These are phyloP conservation scores for Albugo laibachii DNA, from an alignment of 352 stramenopile genomes.

Conservation along the genomic window DNA sequence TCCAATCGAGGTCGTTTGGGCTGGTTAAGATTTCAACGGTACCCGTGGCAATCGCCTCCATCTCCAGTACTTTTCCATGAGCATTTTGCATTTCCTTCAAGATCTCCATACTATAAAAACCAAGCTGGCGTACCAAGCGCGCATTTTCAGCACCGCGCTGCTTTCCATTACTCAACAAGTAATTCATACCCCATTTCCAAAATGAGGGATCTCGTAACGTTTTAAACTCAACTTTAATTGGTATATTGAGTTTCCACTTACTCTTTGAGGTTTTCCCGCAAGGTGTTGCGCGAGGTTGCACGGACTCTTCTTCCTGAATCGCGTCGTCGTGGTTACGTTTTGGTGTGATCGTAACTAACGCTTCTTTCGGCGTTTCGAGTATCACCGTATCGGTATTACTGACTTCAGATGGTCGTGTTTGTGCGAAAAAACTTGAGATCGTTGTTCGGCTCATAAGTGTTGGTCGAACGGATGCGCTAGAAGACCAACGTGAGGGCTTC, in stretches of 20 bases:
- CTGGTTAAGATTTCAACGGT: slow-evolving; percentile 63
- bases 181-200: slow-evolving; percentile 75
- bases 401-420: background rate
- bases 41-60: slow-evolving; percentile 71
- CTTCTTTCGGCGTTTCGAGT: background rate
- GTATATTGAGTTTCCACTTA: slow-evolving; percentile 16
- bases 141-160: slow-evolving; percentile 48
- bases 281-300: background rate
- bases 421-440: background rate
- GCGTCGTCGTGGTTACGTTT: too few relatives aligned
- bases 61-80: slow-evolving; percentile 57
- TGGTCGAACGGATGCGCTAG: background rate
- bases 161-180: slow-evolving; percentile 70
- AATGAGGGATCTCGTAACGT: slow-evolving; percentile 64
- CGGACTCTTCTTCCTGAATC: background rate
- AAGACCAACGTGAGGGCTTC: background rate
- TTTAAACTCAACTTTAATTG: slow-evolving; percentile 69
- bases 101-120: slow-evolving; percentile 78
- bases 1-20: slow-evolving; percentile 31
- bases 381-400: background rate
- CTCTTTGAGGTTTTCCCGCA: slow-evolving; percentile 1
- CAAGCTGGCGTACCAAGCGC: slow-evolving; percentile 60
- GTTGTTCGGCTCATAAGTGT: background rate
- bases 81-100: slow-evolving; percentile 51
- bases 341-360: background rate